Percentiles rank a stretch among this genome's conserved stretches.
phyloP scores from a whole-genome alignment of 208 protist genomes.

The Leishmania tropica region DNA sequence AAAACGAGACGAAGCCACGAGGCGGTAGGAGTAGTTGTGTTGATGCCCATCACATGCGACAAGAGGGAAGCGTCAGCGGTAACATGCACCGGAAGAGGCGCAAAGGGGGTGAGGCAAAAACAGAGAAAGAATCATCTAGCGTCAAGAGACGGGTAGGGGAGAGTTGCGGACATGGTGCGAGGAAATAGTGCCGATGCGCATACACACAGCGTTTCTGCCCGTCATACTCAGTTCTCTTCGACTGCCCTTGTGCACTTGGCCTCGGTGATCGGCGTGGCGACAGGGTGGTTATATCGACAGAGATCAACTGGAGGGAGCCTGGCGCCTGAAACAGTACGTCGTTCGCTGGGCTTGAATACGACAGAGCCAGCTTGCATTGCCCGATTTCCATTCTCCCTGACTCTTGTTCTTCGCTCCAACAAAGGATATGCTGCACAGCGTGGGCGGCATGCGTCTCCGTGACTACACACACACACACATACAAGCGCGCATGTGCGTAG shows the following conservation, averaged over 20 bases:
- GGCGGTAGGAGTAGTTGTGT: not conserved
- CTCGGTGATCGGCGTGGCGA: not conserved
- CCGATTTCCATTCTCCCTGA: not conserved
- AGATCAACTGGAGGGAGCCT: not conserved
- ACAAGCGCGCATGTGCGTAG: not conserved
- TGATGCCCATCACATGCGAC: not conserved
- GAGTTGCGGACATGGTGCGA: not conserved
- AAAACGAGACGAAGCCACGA: not conserved
- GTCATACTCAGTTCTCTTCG: not conserved
- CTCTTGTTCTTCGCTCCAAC: not conserved
- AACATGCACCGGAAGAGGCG: not conserved
- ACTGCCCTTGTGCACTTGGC: not conserved
- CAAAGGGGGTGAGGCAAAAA: not conserved
- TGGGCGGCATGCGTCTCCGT: not conserved
- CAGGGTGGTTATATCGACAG: not conserved
- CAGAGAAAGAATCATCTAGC: not conserved
- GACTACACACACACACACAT: not conserved
- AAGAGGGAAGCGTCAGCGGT: not conserved
- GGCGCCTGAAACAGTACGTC: not conserved
- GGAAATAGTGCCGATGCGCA: not conserved
- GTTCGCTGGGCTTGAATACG: not conserved
- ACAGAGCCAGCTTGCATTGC: not conserved
- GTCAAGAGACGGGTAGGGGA: not conserved
- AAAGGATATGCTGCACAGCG: not conserved
- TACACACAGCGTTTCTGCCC: not conserved